Evolutionary conservation across 179 eudicot species (phyloP).

Genomic region (Gypsophila paniculata): DNA sequence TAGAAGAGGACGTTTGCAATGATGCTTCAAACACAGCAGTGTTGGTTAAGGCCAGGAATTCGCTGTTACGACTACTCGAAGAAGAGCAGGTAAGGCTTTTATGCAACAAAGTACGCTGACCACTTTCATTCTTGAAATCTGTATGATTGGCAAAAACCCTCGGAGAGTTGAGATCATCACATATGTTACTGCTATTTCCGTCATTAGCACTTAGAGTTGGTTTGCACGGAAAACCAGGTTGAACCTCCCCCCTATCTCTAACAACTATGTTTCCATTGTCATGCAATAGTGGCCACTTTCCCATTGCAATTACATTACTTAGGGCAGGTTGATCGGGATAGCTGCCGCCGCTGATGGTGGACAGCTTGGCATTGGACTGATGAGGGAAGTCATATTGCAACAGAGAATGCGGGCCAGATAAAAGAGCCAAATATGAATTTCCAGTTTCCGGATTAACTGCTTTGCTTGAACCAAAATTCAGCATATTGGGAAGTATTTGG

Average conservation of each 20-base stretch:
- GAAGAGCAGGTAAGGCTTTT: constrained; percentile 15
- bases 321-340: constrained; percentile 22
- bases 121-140: constrained; percentile 26
- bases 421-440: constrained; percentile 37
- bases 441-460: constrained; percentile 35
- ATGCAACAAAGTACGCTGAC: constrained; percentile 18
- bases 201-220: constrained; percentile 17
- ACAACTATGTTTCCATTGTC: constrained; percentile 27
- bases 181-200: constrained; percentile 24
- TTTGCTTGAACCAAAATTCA: constrained; percentile 35
- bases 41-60: constrained; percentile 22
- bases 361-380: constrained; percentile 25
- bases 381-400: constrained; percentile 35
- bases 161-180: constrained; percentile 31
- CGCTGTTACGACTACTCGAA: constrained; percentile 25
- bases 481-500: constrained; percentile 25
- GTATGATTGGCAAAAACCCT: constrained; percentile 26
- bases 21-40: constrained; percentile 26
- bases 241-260: constrained; percentile 23
- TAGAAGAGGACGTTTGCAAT: constrained; percentile 24
- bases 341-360: constrained; percentile 22
- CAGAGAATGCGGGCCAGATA: constrained; percentile 39
- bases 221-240: constrained; percentile 28
- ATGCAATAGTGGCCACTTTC: constrained; percentile 26
- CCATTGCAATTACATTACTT: constrained; percentile 24